Conservation (phyloP, 108 stramenopile genomes). For the Chaetoceros muelleri region DNA sequence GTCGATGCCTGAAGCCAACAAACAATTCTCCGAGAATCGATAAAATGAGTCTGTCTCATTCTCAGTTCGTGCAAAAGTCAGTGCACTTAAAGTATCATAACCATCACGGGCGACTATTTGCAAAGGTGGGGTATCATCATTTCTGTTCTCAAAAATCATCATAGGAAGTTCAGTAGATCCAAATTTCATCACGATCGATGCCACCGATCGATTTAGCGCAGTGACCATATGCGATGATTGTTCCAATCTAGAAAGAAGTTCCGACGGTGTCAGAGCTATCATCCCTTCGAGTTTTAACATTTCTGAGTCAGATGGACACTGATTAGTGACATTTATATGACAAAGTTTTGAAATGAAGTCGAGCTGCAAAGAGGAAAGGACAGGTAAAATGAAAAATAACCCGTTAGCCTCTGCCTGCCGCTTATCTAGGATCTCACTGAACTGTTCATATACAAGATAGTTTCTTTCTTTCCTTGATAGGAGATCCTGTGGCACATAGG, state of each 20-base stretch:
- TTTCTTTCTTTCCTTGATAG: conserved; percentile 2
- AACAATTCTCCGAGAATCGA: no score
- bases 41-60: no score
- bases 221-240: neutral
- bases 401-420: neutral
- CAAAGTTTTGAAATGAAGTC: neutral
- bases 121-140: no score
- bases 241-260: neutral
- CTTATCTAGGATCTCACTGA: neutral
- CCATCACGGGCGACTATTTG: no score
- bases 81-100: no score
- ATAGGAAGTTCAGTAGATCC: neutral
- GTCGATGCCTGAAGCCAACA: no score
- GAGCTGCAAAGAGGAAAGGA: neutral
- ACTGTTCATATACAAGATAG: neutral
- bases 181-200: neutral
- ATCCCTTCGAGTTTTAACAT: neutral
- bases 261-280: neutral
- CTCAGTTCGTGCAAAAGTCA: no score
- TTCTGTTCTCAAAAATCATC: no score
- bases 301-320: neutral
- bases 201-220: neutral
- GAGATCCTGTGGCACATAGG: conserved; percentile 19
- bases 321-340: neutral
- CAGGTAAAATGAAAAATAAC: neutral